A percentile compares a stretch with the other conserved stretches of the same genome.
Evolutionary conservation across 73 alveolate species (phyloP).

Genomic region (Urostyla sp.): DNA sequence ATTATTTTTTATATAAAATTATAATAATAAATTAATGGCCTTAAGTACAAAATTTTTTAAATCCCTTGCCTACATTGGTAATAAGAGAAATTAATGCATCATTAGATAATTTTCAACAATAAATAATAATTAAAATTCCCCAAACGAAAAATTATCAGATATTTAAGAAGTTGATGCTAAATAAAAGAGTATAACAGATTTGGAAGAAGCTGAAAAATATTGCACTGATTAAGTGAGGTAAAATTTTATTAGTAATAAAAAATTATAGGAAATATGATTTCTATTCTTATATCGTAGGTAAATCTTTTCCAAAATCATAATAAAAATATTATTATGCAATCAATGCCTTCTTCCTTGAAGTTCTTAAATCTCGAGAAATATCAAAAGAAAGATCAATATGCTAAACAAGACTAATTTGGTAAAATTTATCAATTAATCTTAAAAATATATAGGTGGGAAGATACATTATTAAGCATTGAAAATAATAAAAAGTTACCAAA

Average conservation of each 20-base stretch:
- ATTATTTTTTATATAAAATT: too few relatives aligned
- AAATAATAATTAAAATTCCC: background rate
- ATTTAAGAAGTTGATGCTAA: background rate
- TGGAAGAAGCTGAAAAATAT: constrained; percentile 52
- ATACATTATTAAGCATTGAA: constrained; percentile 8
- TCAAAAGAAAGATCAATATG: constrained; percentile 58
- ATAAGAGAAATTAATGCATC: too few relatives aligned
- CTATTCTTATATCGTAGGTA: constrained; percentile 61
- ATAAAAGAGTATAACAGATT: constrained; percentile 30
- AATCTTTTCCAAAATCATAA: constrained; percentile 41
- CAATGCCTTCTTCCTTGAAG: constrained; percentile 66
- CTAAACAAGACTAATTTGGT: constrained; percentile 48
- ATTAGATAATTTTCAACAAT: background rate
- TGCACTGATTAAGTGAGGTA: constrained; percentile 55
- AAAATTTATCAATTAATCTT: background rate
- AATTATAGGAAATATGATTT: constrained; percentile 55
- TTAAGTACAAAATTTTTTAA: too few relatives aligned
- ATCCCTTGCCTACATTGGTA: too few relatives aligned
- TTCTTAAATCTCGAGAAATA: constrained; percentile 63
- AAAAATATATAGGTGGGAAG: too few relatives aligned
- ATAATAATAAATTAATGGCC: too few relatives aligned
- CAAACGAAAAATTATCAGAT: background rate
- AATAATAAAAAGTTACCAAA: constrained; percentile 19
- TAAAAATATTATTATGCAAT: constrained; percentile 57
- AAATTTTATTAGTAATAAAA: background rate